phyloP scores from a whole-genome alignment of 1,284 basidiomycete species.

The Neolentinus lepideus region DNA sequence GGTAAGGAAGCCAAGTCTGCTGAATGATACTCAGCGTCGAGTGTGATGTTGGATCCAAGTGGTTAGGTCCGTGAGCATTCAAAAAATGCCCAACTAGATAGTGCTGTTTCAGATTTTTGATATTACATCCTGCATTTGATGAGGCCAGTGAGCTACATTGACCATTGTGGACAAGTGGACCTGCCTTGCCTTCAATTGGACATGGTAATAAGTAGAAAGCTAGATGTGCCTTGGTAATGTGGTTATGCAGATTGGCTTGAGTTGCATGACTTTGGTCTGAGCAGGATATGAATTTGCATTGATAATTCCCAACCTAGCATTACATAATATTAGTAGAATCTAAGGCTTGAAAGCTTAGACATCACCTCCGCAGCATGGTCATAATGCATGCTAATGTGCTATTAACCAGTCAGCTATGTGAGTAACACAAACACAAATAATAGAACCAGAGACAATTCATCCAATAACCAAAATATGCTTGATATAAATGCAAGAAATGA shows the following conservation, averaged over 20 bases:
- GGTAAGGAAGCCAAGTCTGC: background rate
- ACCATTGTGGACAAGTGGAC: too few relatives aligned
- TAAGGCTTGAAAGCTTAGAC: background rate
- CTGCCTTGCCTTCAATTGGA: too few relatives aligned
- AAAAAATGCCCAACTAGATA: background rate
- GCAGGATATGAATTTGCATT: background rate
- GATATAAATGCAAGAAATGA: background rate
- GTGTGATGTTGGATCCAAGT: too few relatives aligned
- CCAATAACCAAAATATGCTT: background rate
- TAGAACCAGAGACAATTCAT: background rate
- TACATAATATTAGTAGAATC: background rate
- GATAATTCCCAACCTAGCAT: background rate
- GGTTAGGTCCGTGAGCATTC: background rate
- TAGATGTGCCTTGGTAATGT: background rate
- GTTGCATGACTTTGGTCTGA: background rate
- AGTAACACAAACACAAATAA: background rate
- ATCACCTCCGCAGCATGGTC: background rate
- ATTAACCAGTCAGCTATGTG: background rate
- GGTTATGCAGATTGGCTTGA: background rate
- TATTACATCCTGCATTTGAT: background rate
- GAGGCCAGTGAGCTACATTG: too few relatives aligned
- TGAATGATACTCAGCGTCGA: background rate
- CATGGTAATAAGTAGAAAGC: background rate
- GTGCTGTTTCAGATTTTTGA: background rate
- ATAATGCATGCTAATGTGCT: background rate